Evolutionary conservation across 2,329 filamentous ascomycete genomes (phyloP).

Genomic region (Cryphonectria japonica): DNA sequence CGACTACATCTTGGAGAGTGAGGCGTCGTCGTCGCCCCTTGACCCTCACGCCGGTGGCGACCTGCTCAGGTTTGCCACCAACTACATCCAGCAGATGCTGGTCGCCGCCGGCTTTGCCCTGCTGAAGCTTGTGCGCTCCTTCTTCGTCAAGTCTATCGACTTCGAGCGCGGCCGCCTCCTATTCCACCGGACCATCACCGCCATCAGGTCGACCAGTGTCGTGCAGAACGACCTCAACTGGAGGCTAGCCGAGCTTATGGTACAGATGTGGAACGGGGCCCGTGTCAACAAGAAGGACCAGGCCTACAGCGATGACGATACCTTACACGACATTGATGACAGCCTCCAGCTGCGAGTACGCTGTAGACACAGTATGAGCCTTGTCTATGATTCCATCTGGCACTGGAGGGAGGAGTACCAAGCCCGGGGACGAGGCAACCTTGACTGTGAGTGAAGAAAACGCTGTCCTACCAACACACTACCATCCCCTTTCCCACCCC

Average conservation of each 20-base stretch:
- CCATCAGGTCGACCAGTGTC: slow-evolving; percentile 74
- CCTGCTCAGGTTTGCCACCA: slow-evolving; percentile 68
- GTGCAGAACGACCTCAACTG: slow-evolving; percentile 79
- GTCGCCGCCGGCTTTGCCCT: slow-evolving; percentile 79
- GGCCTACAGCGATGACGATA: slow-evolving; percentile 53
- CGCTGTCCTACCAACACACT: slow-evolving; percentile 26
- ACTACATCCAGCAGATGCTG: slow-evolving; percentile 84
- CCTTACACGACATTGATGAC: slow-evolving; percentile 63
- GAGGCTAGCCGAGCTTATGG: slow-evolving; percentile 81
- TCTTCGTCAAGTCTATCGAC: slow-evolving; percentile 74
- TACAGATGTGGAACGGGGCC: slow-evolving; percentile 82
- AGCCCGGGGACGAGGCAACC: slow-evolving; percentile 67
- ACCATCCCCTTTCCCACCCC: slow-evolving; percentile 21
- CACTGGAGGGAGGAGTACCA: slow-evolving; percentile 82
- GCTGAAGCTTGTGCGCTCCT: slow-evolving; percentile 77
- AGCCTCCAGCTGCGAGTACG: slow-evolving; percentile 80
- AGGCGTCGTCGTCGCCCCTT: slow-evolving; percentile 47
- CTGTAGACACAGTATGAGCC: slow-evolving; percentile 82
- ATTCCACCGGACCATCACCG: slow-evolving; percentile 72
- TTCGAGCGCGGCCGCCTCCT: slow-evolving; percentile 68
- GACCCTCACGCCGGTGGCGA: slow-evolving; percentile 52
- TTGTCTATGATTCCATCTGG: slow-evolving; percentile 85
- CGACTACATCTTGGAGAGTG: slow-evolving; percentile 63
- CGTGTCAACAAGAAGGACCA: slow-evolving; percentile 51
- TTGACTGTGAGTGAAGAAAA: slow-evolving; percentile 64